Evolutionary conservation across 176 grass and related monocot genomes (phyloP).

Genomic region (Otatea glauca): DNA sequence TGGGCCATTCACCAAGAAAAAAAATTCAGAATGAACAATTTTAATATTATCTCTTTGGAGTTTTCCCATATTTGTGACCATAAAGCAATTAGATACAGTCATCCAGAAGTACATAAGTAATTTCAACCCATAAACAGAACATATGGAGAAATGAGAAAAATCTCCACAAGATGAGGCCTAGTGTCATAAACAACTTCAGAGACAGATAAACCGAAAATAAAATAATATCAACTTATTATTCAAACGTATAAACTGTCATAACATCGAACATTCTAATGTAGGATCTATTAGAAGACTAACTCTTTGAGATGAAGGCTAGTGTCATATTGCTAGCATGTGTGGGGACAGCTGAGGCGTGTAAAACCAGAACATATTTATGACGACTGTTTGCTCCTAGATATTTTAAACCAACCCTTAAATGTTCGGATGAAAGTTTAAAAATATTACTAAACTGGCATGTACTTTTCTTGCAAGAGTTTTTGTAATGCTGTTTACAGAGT

Average conservation of each 20-base stretch:
- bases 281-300: constrained; percentile 22
- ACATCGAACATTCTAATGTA: background rate
- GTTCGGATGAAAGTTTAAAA: constrained; percentile 28
- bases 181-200: constrained; percentile 17
- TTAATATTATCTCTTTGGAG: background rate
- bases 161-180: constrained; percentile 4
- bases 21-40: background rate
- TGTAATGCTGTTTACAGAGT: background rate
- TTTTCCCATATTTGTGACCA: constrained; percentile 16
- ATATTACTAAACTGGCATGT: background rate
- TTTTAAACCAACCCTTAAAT: background rate
- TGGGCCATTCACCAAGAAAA: constrained; percentile 48
- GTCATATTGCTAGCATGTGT: background rate
- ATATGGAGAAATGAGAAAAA: background rate
- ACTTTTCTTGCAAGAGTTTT: background rate
- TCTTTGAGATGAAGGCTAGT: constrained; percentile 21
- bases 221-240: constrained; percentile 23
- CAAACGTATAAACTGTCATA: background rate
- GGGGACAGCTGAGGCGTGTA: background rate
- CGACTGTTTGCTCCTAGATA: background rate
- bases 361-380: background rate
- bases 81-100: background rate
- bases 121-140: background rate
- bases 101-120: background rate
- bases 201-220: background rate